Evolutionary conservation across 768 basidiomycete species (phyloP), one percentile per base, ranked within the genome.

Genomic region (Postia placenta): DNA sequence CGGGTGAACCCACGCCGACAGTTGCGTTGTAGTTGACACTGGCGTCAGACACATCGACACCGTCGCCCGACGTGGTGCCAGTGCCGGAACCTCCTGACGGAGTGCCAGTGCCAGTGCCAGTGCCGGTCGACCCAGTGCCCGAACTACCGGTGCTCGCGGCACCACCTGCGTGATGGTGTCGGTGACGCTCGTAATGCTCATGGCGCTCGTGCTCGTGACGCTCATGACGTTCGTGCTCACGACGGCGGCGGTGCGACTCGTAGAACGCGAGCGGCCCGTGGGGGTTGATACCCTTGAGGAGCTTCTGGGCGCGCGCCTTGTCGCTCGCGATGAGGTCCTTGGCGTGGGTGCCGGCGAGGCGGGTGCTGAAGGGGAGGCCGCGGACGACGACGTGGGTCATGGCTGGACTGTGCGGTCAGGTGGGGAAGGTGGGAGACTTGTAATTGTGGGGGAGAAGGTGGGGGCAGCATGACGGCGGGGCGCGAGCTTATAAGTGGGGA

Each of bases 41-140:
- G 59, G 81, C 67, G 60, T 82, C 77, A 36, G 76, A 81, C 40
- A 76, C 80, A 43, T 82, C 76, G 50, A 82, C 74, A 41, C 70
- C 74, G 27, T 65, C 56, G 44, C 54, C 61, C 5, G 56, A 30
- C 12, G 56, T 38, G 19, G 52, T 35, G n/a, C 51, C 47, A 33
- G 48, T 50, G 17, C 35, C 28, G 14, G 39, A 15, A 15, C 50
- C 52, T 14, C 54, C 41, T 15, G 41, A 42, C 30, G 44, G 24
- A 28, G 37, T 22, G 2, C 54, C 45, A 9, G 47, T 45, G 42
- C 54, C 58, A 22, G 47, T 39, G 9, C 42, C 57, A 35, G 51
- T 42, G n/a, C n/a, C n/a, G n/a, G n/a, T n/a, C n/a, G n/a, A n/a
- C n/a, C n/a, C n/a, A n/a, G n/a, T n/a, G 25, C 54, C 55, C 37